Evolutionary conservation across 768 basidiomycete species (phyloP).

Genomic region (Podaxis sp.): DNA sequence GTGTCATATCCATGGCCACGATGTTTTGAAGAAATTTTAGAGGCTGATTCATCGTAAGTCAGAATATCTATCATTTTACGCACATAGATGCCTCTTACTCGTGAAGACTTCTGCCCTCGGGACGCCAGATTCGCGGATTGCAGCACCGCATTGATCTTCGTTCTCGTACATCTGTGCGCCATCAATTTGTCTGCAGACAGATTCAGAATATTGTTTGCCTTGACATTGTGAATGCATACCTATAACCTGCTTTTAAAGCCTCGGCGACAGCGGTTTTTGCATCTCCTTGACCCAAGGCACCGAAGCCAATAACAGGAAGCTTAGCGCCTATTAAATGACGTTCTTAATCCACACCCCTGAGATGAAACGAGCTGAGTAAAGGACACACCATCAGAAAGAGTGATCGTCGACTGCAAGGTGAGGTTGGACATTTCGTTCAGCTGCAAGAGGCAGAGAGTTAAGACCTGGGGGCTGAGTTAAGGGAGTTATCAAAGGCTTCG

Average conservation of each 20-base stretch:
- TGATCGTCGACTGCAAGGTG: constrained; percentile 22
- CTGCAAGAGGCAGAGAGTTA: neutral
- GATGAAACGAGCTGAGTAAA: neutral
- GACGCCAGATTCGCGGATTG: constrained; percentile 48
- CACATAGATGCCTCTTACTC: constrained; percentile 41
- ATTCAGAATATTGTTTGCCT: neutral
- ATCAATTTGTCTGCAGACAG: constrained; percentile 50
- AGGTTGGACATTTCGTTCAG: constrained; percentile 12
- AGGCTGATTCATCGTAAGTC: constrained; percentile 8
- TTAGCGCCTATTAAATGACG: constrained; percentile 33
- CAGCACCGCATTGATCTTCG: constrained; percentile 50
- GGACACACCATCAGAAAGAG: constrained; percentile 25
- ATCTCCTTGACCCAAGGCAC: constrained; percentile 58
- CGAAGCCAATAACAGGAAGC: constrained; percentile 62
- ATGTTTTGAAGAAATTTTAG: constrained; percentile 15
- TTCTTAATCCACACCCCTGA: neutral
- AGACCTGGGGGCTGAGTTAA: neutral
- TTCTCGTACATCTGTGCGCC: constrained; percentile 58
- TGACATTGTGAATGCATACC: constrained; percentile 28
- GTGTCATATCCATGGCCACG: constrained; percentile 16
- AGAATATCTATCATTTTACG: neutral
- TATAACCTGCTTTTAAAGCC: constrained; percentile 59
- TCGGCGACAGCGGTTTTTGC: constrained; percentile 48
- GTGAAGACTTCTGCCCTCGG: constrained; percentile 56
- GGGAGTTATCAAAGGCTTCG: no score